phyloP scores from a whole-genome alignment of 2,329 filamentous ascomycete genomes.

The Cordyceps farinosa region DNA sequence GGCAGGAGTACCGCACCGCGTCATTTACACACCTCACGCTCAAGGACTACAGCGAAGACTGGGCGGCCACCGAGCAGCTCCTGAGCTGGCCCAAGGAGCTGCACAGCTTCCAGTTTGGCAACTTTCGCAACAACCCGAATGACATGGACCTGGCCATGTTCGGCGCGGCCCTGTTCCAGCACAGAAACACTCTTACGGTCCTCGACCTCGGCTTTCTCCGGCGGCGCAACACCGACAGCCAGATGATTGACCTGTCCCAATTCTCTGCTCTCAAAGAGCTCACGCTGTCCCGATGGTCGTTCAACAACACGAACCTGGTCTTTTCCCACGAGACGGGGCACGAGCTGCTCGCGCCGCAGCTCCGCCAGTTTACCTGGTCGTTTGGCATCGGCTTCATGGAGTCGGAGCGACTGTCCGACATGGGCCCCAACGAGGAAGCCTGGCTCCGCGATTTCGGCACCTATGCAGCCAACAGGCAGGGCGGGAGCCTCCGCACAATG shows the following conservation, averaged over 20 bases:
- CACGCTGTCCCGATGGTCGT: conserved; percentile 1
- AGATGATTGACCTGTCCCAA: background rate
- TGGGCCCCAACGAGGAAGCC: conserved; percentile 6
- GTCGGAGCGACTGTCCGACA: background rate
- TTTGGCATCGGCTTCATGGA: background rate
- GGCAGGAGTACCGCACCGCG: conserved; percentile 2
- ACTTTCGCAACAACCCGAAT: conserved; percentile 5
- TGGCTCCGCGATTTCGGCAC: conserved; percentile 6
- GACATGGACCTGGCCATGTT: conserved; percentile 10
- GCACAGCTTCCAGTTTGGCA: conserved; percentile 9
- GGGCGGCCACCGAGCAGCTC: conserved; percentile 2
- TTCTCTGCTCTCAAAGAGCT: background rate
- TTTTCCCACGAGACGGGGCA: background rate
- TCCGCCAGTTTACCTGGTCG: conserved; percentile 1
- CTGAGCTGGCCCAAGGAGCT: conserved; percentile 1
- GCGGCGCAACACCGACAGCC: background rate
- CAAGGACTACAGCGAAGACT: conserved; percentile 6
- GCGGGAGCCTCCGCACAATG: background rate
- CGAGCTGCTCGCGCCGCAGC: conserved; percentile 1
- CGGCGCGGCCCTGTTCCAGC: background rate
- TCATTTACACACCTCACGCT: conserved; percentile 1
- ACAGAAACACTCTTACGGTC: background rate
- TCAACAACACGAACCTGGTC: background rate
- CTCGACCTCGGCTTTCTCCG: conserved; percentile 3
- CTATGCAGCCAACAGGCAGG: background rate